Percentiles rank a stretch among this genome's conserved stretches.
phyloP scores from a whole-genome alignment of 192 early-diverging fungal species.

The Backusella westeae region DNA sequence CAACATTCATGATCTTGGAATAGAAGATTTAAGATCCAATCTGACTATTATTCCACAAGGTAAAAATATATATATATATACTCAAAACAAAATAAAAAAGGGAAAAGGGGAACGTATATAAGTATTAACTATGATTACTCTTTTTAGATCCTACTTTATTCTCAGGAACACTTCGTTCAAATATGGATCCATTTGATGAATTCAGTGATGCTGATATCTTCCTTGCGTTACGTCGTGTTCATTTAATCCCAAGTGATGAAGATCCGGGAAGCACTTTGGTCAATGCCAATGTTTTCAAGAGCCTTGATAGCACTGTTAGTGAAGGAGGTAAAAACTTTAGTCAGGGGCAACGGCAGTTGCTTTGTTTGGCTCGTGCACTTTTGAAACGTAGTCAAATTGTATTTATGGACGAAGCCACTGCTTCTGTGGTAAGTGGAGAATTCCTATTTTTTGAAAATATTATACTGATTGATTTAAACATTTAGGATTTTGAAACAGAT shows the following conservation, averaged over 20 bases:
- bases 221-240: neutral
- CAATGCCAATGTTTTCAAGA: neutral
- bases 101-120: too few species aligned
- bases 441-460: too few species aligned
- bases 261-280: neutral
- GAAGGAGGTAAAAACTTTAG: constrained; percentile 78
- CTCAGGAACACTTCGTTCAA: neutral
- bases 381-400: constrained; percentile 63
- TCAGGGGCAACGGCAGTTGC: constrained; percentile 72
- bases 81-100: too few species aligned
- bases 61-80: too few species aligned
- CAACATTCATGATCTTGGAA: constrained; percentile 62
- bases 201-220: neutral
- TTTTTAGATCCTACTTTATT: constrained; percentile 17
- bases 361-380: constrained; percentile 69
- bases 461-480: too few species aligned
- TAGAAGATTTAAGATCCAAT: constrained; percentile 72
- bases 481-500: constrained; percentile 75
- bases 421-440: constrained; percentile 50
- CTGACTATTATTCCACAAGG: constrained; percentile 86
- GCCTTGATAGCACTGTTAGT: neutral
- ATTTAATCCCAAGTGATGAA: neutral
- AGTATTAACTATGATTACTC: too few species aligned
- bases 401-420: constrained; percentile 90
- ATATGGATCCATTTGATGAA: neutral